These are phyloP conservation scores for Cryptosporidium baileyi DNA, from an alignment of 169 alveolate genomes.

Conservation along the genomic window DNA sequence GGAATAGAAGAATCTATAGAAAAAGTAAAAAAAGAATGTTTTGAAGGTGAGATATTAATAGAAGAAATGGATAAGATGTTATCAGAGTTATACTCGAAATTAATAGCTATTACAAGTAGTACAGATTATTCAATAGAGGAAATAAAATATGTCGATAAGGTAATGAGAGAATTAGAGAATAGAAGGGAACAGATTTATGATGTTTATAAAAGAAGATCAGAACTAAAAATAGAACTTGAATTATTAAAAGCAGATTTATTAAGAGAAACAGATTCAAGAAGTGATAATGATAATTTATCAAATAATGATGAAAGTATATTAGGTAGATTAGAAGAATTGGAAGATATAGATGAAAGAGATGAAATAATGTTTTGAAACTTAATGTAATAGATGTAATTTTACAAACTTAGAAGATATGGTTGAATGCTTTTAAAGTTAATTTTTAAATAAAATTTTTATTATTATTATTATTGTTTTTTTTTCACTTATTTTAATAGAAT, in stretches of 20 bases:
- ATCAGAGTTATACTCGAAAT: slow-evolving; percentile 4
- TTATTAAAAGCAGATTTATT: not conserved
- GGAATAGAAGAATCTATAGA: slow-evolving; percentile 33
- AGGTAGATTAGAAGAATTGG: not conserved
- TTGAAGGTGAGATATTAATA: not conserved
- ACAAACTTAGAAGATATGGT: too few species aligned
- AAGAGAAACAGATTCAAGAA: not conserved
- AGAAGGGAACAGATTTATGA: slow-evolving; percentile 8
- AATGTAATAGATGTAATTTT: too few species aligned
- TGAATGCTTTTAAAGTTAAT: too few species aligned
- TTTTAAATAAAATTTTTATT: too few species aligned
- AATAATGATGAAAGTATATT: not conserved
- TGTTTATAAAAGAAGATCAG: not conserved
- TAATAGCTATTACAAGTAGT: not conserved
- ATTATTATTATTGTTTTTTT: too few species aligned
- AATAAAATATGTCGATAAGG: not conserved
- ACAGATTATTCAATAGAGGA: not conserved
- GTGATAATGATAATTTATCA: not conserved
- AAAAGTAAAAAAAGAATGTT: slow-evolving; percentile 7
- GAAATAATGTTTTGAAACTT: too few species aligned
- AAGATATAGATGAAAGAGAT: not conserved
- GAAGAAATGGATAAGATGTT: slow-evolving; percentile 18
- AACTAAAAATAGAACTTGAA: slow-evolving; percentile 14
- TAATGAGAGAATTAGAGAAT: not conserved
- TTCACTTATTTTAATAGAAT: too few species aligned